A percentile compares a stretch with the other conserved stretches of the same genome.
Evolutionary conservation across 768 basidiomycete genomes (phyloP).

Genomic region (Dacryopinax spathularia): DNA sequence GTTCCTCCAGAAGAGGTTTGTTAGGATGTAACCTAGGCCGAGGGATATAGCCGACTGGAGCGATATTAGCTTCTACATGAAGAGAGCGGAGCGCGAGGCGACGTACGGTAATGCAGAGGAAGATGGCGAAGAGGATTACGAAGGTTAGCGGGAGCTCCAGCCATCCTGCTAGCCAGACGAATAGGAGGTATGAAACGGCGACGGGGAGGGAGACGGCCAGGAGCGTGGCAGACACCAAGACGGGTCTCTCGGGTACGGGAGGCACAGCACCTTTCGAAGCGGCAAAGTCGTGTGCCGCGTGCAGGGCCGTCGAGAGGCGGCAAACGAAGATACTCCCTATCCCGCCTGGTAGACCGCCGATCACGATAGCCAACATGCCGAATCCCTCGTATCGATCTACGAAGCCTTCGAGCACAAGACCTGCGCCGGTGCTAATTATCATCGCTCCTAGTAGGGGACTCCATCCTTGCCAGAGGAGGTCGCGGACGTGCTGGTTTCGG

Average conservation of each 20-base stretch:
- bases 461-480: conserved; percentile 78
- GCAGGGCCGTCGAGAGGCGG: conserved; percentile 76
- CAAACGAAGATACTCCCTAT: conserved; percentile 87
- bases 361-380: conserved; percentile 72
- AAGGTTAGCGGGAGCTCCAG: conserved; percentile 56
- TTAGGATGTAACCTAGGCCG: conserved; percentile 47
- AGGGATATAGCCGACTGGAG: conserved; percentile 39
- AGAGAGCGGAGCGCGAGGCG: background rate
- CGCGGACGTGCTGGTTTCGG: conserved; percentile 52
- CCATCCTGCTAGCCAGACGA: conserved; percentile 62
- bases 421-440: conserved; percentile 73
- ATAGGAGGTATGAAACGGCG: conserved; percentile 53
- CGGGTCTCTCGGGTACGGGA: background rate
- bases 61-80: background rate
- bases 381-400: conserved; percentile 80
- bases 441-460: conserved; percentile 75
- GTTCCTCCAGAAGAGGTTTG: conserved; percentile 62
- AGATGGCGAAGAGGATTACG: conserved; percentile 45
- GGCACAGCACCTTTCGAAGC: background rate
- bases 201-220: conserved; percentile 63
- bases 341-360: conserved; percentile 73
- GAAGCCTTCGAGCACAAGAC: conserved; percentile 81
- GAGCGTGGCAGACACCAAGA: conserved; percentile 32
- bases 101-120: conserved; percentile 68
- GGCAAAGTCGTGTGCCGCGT: conserved; percentile 27